These are phyloP conservation scores for Chenopodium quinoa DNA, from an alignment of 148 eudicot species.

Conservation along the genomic window DNA sequence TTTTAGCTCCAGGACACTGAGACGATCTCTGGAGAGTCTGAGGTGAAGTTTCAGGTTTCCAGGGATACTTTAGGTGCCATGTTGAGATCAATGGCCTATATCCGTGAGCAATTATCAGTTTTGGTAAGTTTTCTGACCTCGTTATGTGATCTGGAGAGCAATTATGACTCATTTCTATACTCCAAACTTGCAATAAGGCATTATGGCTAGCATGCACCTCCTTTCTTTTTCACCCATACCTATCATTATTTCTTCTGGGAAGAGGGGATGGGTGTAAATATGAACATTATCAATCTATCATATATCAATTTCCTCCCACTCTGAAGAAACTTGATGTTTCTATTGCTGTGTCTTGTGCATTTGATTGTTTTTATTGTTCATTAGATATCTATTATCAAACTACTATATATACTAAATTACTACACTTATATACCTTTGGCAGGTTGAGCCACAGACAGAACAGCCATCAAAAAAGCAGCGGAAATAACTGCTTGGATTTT, in stretches of 20 bases:
- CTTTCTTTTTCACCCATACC: not conserved
- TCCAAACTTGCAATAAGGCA: not conserved
- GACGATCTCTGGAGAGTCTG: constrained; percentile 80
- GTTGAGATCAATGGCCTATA: constrained; percentile 93
- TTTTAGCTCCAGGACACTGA: constrained; percentile 86
- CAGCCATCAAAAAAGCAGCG: constrained; percentile 55
- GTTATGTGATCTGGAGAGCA: not conserved
- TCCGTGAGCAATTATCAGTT: constrained; percentile 72
- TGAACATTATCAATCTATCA: not conserved
- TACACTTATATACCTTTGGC: constrained; percentile 8
- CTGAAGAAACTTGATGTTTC: not conserved
- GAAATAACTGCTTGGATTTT: constrained; percentile 36
- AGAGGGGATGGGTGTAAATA: not conserved
- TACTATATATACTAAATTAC: too few relatives aligned
- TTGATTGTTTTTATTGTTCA: not conserved
- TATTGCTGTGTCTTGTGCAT: not conserved
- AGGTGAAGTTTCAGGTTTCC: constrained; percentile 89
- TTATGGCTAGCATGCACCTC: not conserved
- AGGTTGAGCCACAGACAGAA: constrained; percentile 54
- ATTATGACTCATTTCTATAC: too few relatives aligned
- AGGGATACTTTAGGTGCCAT: constrained; percentile 89
- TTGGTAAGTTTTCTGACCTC: constrained; percentile 39
- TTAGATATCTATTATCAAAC: not conserved
- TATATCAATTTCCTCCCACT: not conserved
- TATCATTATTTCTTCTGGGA: not conserved